Conservation (phyloP, 257 asterid genomes). For the Lycium ferocissimum region DNA sequence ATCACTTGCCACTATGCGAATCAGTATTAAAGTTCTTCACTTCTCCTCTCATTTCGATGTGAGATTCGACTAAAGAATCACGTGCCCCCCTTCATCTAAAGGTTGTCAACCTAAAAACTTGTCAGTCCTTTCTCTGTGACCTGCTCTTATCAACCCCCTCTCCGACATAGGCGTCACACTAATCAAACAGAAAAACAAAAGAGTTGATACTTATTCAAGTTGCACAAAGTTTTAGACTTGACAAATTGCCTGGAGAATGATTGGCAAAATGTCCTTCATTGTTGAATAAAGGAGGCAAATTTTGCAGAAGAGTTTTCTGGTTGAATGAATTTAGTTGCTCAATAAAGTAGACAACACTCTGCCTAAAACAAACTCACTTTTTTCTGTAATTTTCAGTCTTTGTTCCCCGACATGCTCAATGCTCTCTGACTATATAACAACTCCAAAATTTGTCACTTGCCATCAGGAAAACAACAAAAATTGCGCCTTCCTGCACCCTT, state of each 20-base stretch:
- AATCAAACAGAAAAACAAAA: background rate
- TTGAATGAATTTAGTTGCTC: too few species aligned
- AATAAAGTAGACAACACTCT: conserved; percentile 19
- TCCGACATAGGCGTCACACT: background rate
- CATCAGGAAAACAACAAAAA: background rate
- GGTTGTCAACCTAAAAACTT: background rate
- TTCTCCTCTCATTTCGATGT: background rate
- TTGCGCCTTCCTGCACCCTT: background rate
- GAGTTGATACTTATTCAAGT: background rate
- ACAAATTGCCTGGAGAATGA: background rate
- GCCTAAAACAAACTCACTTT: background rate
- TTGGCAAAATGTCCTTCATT: background rate
- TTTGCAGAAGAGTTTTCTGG: background rate
- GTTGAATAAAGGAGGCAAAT: background rate
- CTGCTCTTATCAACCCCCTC: background rate
- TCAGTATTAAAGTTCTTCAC: background rate
- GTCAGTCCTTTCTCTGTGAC: background rate
- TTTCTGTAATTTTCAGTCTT: background rate
- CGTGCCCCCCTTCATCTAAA: background rate
- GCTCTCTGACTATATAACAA: background rate
- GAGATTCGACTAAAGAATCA: background rate
- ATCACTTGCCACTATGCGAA: accelerated
- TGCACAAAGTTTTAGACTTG: background rate
- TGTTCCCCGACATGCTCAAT: background rate
- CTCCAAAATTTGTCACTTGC: conserved; percentile 7